Percentiles rank a stretch among this genome's conserved stretches.
phyloP scores from a whole-genome alignment of 108 stramenopile genomes.

The Nitzschia sp. region DNA sequence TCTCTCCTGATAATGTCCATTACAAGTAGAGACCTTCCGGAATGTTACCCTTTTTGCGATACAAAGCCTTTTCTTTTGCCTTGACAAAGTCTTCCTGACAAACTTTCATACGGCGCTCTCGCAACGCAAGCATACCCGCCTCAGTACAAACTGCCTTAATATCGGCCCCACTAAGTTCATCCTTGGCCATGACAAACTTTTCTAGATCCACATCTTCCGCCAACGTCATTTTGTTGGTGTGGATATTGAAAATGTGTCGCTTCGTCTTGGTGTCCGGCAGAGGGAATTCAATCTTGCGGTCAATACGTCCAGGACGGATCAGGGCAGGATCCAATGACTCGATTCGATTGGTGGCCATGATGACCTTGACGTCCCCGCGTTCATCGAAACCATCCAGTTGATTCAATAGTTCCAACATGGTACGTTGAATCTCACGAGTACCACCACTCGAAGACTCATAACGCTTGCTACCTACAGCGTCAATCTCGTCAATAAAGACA shows the following conservation, averaged over 20 bases:
- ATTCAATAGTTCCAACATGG: slow-evolving; percentile 99
- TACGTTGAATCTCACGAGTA: slow-evolving; percentile 98
- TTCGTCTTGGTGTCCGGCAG: slow-evolving; percentile 98
- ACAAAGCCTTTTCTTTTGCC: slow-evolving; percentile 99
- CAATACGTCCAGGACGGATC: slow-evolving; percentile 98
- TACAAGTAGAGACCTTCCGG: slow-evolving; percentile 86
- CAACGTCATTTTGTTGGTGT: slow-evolving; percentile 93
- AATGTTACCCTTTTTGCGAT: slow-evolving; percentile 99
- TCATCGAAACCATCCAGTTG: slow-evolving; percentile 99
- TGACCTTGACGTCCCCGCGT: slow-evolving; percentile 98
- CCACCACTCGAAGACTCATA: slow-evolving; percentile 96
- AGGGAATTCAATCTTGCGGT: slow-evolving; percentile 99
- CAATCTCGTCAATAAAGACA: slow-evolving; percentile 99
- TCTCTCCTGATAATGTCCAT: background rate
- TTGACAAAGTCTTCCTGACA: slow-evolving; percentile 97
- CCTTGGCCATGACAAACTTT: slow-evolving; percentile 97
- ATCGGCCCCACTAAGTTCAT: slow-evolving; percentile 98
- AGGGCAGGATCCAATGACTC: slow-evolving; percentile 98
- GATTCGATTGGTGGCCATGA: slow-evolving; percentile 99
- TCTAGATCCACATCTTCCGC: slow-evolving; percentile 98
- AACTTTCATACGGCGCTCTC: slow-evolving; percentile 99
- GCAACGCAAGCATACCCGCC: slow-evolving; percentile 97
- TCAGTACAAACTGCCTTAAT: slow-evolving; percentile 99
- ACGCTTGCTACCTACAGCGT: slow-evolving; percentile 98
- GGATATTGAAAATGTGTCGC: slow-evolving; percentile 98